phyloP scores from a whole-genome alignment of 2,329 filamentous ascomycete species.

The Fusarium drepaniforme region DNA sequence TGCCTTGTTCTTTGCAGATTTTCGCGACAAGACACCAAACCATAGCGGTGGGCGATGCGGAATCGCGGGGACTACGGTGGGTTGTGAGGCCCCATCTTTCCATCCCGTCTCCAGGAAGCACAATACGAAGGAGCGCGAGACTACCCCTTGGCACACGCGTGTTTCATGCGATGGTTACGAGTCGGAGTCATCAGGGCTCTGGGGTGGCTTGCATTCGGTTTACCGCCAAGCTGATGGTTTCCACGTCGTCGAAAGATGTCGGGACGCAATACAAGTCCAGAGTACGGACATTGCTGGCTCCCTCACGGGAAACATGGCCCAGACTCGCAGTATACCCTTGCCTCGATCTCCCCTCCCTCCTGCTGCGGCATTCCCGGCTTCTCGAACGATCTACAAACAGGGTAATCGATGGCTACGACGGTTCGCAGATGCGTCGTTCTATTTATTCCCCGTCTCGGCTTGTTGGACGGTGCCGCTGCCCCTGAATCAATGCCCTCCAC shows the following conservation, averaged over 20 bases:
- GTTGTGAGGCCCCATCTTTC: not conserved
- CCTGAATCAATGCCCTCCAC: conserved; percentile 30
- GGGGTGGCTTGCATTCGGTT: not conserved
- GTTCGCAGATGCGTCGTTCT: not conserved
- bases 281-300: not conserved
- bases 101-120: not conserved
- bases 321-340: conserved; percentile 1
- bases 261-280: conserved; percentile 10
- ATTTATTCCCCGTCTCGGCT: not conserved
- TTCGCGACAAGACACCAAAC: not conserved
- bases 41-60: not conserved
- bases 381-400: not conserved
- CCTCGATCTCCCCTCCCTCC: conserved; percentile 1
- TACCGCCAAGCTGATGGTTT: not conserved
- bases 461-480: conserved; percentile 8
- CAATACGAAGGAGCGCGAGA: conserved; percentile 6
- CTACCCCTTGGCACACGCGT: not conserved
- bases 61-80: conserved; percentile 2
- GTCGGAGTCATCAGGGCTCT: not conserved
- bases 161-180: conserved; percentile 10
- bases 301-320: not conserved
- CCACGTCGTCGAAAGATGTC: not conserved
- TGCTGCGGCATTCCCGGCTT: not conserved
- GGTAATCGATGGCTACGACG: not conserved
- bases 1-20: not conserved